Evolutionary conservation across 768 basidiomycete species (phyloP).

Genomic region (Coprinopsis marcescibilis): DNA sequence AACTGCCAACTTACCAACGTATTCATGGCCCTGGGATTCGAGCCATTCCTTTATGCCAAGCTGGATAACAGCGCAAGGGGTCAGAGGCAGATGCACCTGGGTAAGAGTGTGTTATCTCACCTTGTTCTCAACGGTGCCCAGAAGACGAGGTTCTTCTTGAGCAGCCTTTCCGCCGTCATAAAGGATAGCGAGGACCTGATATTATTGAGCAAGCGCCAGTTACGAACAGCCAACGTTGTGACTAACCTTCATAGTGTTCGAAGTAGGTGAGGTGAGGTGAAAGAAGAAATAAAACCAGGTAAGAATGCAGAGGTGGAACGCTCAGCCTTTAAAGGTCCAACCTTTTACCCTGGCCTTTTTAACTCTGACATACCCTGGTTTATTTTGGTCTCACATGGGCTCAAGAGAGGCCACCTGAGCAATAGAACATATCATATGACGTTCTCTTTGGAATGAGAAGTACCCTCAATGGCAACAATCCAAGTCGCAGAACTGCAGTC

Average conservation of each 20-base stretch:
- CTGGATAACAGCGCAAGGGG: constrained; percentile 26
- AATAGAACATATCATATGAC: neutral
- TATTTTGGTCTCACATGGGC: neutral
- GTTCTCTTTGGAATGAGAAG: neutral
- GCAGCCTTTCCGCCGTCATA: constrained; percentile 68
- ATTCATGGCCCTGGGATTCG: constrained; percentile 66
- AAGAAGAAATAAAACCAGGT: constrained; percentile 10
- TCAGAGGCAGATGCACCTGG: neutral
- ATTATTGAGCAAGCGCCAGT: constrained; percentile 2
- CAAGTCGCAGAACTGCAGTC: no score
- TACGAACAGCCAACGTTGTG: neutral
- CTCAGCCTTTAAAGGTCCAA: neutral
- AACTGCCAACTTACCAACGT: constrained; percentile 44
- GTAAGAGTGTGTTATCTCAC: constrained; percentile 28
- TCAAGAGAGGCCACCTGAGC: neutral
- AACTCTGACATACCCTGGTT: neutral
- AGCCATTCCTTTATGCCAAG: constrained; percentile 72
- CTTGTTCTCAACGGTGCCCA: constrained; percentile 79
- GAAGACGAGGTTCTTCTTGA: constrained; percentile 62
- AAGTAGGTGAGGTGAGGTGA: constrained; percentile 4
- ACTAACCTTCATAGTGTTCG: constrained; percentile 39
- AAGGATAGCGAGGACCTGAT: constrained; percentile 66
- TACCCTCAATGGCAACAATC: neutral
- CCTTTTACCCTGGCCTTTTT: constrained; percentile 1
- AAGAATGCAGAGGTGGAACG: neutral